Base-by-base conservation (phyloP, 1,284 basidiomycete genomes). In the Volvariella volvacea region DNA sequence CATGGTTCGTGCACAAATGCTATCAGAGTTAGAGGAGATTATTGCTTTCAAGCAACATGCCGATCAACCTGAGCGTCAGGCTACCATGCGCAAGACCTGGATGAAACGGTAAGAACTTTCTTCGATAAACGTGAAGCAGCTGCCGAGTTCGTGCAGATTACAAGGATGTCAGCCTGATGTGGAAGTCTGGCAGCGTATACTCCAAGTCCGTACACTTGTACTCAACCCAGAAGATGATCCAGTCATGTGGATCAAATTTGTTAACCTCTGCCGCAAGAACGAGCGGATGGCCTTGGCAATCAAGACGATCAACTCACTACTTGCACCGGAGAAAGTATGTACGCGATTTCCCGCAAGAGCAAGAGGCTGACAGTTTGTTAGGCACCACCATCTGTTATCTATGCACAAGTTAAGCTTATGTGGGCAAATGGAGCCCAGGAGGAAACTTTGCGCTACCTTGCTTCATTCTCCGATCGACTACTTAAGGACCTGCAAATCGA, bases 111-210 rank as follows among this genome's bases (percentile, higher is more conserved):
- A 50, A 48, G 69, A 28, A 31, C 38, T 28, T 49, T 28, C 22
- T n/a, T 22, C 10, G 36, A 20, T 6, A n/a, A 8, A n/a, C 1
- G 32, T 17, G 16, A 10, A 37, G 1, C 28, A 38, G 41, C 19
- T 42, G 34, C 41, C 22, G n/a, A n/a, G 43, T 19, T 21, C 45
- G 36, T 19, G 19, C 55, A 92, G 91, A 48, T 66, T 99, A 34
- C 88, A 92, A 68, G 96, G 94, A 2, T 98, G 95, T 64, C 94
- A 99, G 61, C 90, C 92, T 14, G 96, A 99, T 54, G 96, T 99
- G 15, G 96, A 99, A 63, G 93, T 97, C 3, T 99, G 96, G 96
- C 96, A 99, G 65, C 83, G 95, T 17, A 92, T 99, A 40, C 70
- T 99, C 14, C 95, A 98, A 68, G 92, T 99, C 32, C 83, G 96